Evolutionary conservation across 2,329 filamentous ascomycete genomes (phyloP).

Genomic region (Calonectria multiphialidica): DNA sequence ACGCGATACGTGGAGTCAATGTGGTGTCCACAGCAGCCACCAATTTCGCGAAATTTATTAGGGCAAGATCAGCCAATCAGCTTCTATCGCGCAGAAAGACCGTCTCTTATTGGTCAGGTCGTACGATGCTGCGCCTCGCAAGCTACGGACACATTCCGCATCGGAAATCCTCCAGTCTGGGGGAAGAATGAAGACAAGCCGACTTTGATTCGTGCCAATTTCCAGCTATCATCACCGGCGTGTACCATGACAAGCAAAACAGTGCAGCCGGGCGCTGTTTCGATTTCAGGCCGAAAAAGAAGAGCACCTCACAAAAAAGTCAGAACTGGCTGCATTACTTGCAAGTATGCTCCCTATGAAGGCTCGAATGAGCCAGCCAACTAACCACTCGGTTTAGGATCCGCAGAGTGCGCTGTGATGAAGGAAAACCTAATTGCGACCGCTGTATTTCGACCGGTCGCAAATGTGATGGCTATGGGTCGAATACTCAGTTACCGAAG

Average conservation of each 20-base stretch:
- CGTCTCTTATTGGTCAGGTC: not conserved
- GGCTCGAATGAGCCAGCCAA: not conserved
- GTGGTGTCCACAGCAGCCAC: not conserved
- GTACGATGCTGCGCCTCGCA: not conserved
- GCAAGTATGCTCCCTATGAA: not conserved
- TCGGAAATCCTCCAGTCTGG: not conserved
- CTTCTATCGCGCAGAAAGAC: not conserved
- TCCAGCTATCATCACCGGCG: no score
- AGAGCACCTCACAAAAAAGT: not conserved
- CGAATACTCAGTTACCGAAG: not conserved
- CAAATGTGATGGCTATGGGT: not conserved
- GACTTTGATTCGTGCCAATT: no score
- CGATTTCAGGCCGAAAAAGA: not conserved
- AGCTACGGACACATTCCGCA: not conserved
- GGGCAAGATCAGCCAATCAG: not conserved
- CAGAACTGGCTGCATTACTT: not conserved
- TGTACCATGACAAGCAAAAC: not conserved
- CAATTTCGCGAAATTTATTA: not conserved
- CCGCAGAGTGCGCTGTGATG: not conserved
- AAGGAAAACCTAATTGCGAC: not conserved
- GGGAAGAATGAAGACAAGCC: no score
- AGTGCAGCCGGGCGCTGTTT: not conserved
- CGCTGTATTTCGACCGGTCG: not conserved
- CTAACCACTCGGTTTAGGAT: not conserved
- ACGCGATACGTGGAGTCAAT: not conserved